Evolutionary conservation across 768 basidiomycete genomes (phyloP).

Genomic region (Chalciporus piperatus): DNA sequence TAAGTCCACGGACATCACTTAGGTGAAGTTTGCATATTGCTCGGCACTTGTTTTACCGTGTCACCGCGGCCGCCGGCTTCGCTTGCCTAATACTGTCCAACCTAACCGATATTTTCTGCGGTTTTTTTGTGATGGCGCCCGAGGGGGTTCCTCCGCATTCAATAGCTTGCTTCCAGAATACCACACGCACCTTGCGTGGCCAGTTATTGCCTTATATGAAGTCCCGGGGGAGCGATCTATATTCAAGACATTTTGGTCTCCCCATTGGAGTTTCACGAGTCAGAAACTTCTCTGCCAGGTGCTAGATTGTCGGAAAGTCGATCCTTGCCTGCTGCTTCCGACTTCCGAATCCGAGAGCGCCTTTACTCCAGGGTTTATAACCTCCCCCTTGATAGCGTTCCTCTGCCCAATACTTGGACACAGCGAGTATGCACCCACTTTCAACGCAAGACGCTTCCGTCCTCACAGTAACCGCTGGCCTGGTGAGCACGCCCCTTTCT

Average conservation of each 20-base stretch:
- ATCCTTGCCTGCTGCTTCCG: constrained; percentile 29
- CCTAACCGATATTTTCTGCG: constrained; percentile 32
- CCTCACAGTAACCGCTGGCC: constrained; percentile 18
- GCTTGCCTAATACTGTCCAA: constrained; percentile 29
- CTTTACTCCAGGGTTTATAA: constrained; percentile 24
- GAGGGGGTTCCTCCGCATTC: constrained; percentile 16
- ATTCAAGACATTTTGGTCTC: constrained; percentile 15
- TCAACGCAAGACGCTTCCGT: constrained; percentile 20
- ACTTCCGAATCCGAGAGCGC: constrained; percentile 32
- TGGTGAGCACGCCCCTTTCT: constrained; percentile 17
- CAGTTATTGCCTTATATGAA: constrained; percentile 15
- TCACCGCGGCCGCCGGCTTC: constrained; percentile 39
- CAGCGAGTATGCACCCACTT: constrained; percentile 17
- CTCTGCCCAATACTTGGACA: constrained; percentile 15
- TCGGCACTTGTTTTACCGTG: constrained; percentile 35
- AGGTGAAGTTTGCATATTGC: constrained; percentile 25
- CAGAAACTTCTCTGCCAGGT: constrained; percentile 20
- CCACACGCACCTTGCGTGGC: constrained; percentile 12
- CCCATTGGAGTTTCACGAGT: constrained; percentile 10
- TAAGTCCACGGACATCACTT: constrained; percentile 39
- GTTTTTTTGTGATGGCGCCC: constrained; percentile 28
- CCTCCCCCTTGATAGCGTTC: constrained; percentile 10
- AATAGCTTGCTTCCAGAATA: constrained; percentile 20
- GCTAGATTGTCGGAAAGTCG: constrained; percentile 38
- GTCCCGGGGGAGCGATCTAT: constrained; percentile 15